A percentile compares a stretch with the other conserved stretches of the same genome.
Evolutionary conservation across 23 red algal species (phyloP).

Genomic region (Gracilaria gracilis): DNA sequence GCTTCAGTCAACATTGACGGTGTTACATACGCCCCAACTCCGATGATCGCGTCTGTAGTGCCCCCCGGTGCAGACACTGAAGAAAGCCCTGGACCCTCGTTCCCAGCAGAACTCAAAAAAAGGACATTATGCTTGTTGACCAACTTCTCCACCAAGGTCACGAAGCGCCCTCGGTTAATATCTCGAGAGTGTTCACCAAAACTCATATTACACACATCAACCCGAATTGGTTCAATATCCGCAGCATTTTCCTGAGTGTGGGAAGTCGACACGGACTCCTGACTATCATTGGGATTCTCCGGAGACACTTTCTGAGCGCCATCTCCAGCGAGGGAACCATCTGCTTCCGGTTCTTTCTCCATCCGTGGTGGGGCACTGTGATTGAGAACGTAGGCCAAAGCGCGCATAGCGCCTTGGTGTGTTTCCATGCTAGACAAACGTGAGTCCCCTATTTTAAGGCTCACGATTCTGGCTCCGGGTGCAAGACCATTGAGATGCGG

Average conservation of each 20-base stretch:
- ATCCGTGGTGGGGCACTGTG: conserved; percentile 12
- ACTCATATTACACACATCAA: conserved; percentile 82
- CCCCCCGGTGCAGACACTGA: conserved; percentile 78
- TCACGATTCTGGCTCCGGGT: conserved; percentile 78
- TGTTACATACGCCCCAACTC: conserved; percentile 84
- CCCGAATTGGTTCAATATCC: conserved; percentile 14
- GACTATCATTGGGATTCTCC: not conserved
- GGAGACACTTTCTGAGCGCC: not conserved
- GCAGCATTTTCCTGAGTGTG: not conserved
- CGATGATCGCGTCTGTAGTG: conserved; percentile 70
- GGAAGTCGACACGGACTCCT: not conserved
- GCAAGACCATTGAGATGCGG: conserved; percentile 69
- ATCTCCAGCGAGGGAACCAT: not conserved
- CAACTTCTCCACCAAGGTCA: conserved; percentile 55
- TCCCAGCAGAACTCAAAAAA: conserved; percentile 82
- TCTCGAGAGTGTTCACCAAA: conserved; percentile 75
- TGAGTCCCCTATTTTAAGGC: conserved; percentile 82
- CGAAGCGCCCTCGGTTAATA: conserved; percentile 64
- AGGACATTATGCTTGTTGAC: conserved; percentile 75
- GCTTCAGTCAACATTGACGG: conserved; percentile 74
- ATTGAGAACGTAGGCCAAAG: conserved; percentile 70
- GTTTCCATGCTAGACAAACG: conserved; percentile 81
- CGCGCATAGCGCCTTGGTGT: conserved; percentile 76
- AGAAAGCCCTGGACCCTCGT: conserved; percentile 74
- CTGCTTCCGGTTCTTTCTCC: not conserved